phyloP scores from a whole-genome alignment of 2,329 filamentous ascomycete species.

The Magnaporthales sp. region DNA sequence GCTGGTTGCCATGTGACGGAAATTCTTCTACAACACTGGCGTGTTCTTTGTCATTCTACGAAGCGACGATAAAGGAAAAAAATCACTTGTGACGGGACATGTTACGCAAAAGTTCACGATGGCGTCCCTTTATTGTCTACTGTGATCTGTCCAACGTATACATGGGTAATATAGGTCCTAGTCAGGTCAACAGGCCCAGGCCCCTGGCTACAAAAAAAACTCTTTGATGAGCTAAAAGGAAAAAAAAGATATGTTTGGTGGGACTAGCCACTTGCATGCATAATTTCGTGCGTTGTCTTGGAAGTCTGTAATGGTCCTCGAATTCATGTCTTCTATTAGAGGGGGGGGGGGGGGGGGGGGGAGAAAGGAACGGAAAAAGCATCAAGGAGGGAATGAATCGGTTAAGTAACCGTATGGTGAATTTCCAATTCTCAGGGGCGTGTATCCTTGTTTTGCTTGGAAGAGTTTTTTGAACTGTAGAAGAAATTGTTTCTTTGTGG shows the following conservation, averaged over 20 bases:
- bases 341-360: too few relatives aligned
- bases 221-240: background rate
- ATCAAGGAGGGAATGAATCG: too few relatives aligned
- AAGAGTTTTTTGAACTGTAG: too few relatives aligned
- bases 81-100: background rate
- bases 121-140: background rate
- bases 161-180: background rate
- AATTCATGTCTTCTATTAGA: background rate
- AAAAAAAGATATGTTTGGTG: background rate
- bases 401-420: too few relatives aligned
- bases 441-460: too few relatives aligned
- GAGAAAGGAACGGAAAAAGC: background rate
- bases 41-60: slow-evolving; percentile 1
- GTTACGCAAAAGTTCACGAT: background rate
- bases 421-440: too few relatives aligned
- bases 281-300: background rate
- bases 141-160: background rate
- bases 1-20: background rate
- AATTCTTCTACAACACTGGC: background rate
- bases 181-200: background rate
- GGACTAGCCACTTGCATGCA: background rate
- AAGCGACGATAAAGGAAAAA: slow-evolving; percentile 3
- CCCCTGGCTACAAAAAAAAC: background rate
- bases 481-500: too few relatives aligned
- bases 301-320: background rate